Evolutionary conservation across 116 monocot genomes (phyloP).

Genomic region (Iris pallida): DNA sequence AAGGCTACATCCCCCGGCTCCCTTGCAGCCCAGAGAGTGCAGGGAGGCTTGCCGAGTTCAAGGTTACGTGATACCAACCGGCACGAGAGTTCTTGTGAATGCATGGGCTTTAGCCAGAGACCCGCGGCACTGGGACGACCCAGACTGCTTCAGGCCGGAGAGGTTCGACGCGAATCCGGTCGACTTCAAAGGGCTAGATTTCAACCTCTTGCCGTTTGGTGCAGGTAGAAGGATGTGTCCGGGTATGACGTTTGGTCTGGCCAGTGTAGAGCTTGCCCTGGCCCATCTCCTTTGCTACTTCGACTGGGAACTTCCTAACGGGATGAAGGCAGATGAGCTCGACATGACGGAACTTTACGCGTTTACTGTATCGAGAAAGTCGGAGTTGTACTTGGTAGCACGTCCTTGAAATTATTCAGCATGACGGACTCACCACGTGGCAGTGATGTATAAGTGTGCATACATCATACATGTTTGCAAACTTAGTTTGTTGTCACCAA

Average conservation of each 20-base stretch:
- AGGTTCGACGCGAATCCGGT: neutral
- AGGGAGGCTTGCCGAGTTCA: neutral
- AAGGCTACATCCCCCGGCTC: slow-evolving; percentile 6
- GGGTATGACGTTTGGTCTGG: neutral
- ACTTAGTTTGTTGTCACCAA: too few relatives aligned
- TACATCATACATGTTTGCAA: too few relatives aligned
- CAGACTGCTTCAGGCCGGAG: neutral
- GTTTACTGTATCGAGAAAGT: too few relatives aligned
- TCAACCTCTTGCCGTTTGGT: neutral
- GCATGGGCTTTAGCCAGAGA: slow-evolving; percentile 14
- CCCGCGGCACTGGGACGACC: slow-evolving; percentile 2
- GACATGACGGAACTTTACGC: neutral
- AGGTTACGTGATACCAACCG: neutral
- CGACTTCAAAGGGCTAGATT: neutral
- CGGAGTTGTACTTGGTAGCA: too few relatives aligned
- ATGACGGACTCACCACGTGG: too few relatives aligned
- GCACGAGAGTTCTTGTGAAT: slow-evolving; percentile 6
- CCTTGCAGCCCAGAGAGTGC: neutral
- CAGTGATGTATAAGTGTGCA: too few relatives aligned
- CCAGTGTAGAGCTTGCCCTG: neutral
- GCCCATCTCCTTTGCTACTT: neutral
- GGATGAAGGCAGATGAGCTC: neutral
- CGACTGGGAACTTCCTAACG: neutral
- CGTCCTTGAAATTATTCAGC: too few relatives aligned
- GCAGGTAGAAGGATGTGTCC: neutral